Percentiles rank a stretch among this genome's conserved stretches.
Evolutionary conservation across 1,139 yeast genomes (phyloP).

Genomic region (Lodderomyces parapsilosis): DNA sequence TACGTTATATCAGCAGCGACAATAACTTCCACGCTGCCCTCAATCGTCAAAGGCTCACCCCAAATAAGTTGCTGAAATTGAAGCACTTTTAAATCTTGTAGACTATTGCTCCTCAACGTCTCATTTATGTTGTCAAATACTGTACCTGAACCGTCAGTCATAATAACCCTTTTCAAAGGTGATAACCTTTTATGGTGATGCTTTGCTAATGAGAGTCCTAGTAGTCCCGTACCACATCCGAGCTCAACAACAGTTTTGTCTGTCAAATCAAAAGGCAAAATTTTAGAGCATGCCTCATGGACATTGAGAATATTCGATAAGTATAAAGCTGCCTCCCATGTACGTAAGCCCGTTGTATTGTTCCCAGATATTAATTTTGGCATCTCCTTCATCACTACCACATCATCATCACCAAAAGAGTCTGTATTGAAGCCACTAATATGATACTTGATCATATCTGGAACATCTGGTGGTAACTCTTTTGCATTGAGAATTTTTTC

Average conservation of each 20-base stretch:
- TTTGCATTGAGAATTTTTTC: slow-evolving; percentile 34
- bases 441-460: slow-evolving; percentile 49
- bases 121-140: slow-evolving; percentile 52
- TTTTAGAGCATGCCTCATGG: neutral
- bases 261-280: slow-evolving; percentile 11
- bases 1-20: slow-evolving; percentile 89
- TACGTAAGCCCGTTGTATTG: slow-evolving; percentile 85
- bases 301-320: slow-evolving; percentile 48
- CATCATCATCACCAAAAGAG: neutral
- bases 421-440: slow-evolving; percentile 24
- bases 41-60: slow-evolving; percentile 47
- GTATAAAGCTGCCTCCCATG: slow-evolving; percentile 93
- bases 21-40: slow-evolving; percentile 41
- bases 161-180: slow-evolving; percentile 30
- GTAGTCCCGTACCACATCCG: slow-evolving; percentile 92
- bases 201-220: slow-evolving; percentile 55
- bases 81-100: slow-evolving; percentile 12
- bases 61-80: slow-evolving; percentile 44
- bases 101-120: slow-evolving; percentile 48
- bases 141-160: slow-evolving; percentile 77
- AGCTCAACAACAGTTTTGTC: slow-evolving; percentile 55
- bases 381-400: slow-evolving; percentile 36
- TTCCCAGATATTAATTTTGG: slow-evolving; percentile 66
- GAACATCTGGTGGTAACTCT: slow-evolving; percentile 42
- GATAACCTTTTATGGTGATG: slow-evolving; percentile 18